Evolutionary conservation across 805 yeast species (phyloP), one percentile per base, ranked within the genome.

Genomic region (Spathaspora sp.): DNA sequence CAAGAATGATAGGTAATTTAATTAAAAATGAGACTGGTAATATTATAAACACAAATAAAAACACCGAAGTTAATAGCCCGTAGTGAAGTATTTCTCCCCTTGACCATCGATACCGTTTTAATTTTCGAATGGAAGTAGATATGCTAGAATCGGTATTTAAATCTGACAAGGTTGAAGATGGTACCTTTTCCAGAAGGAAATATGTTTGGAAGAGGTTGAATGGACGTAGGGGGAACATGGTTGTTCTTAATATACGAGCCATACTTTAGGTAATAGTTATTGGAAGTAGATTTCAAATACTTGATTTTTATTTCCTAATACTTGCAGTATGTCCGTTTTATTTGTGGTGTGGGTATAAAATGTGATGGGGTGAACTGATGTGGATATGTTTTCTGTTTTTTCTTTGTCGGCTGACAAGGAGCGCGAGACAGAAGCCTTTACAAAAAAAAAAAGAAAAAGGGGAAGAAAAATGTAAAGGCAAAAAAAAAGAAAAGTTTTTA

Each of bases 1-100:
- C 70, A 20, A 78, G 58, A 12, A 69, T 59, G 10, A 77, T 76
- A 46, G 73, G 72, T 42, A 68, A 64, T 52, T 71, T 69, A 52
- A 69, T 50, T 2, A 83, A 32, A 55, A 83, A 65, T 10, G 77
- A 66, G 0, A 83, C 80, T 9, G 89, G 88, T 55, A 81, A 75
- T 50, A 84, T 72, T 52, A 79, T 61, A 49, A 83, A 79, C 10
- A 85, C 88, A 63, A 82, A 80, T 38, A 78, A 55, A 62, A 85
- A 74, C 55, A 89, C 77, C 55, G 74, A 62, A 42, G 79, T 55
- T 55, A 82, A 59, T 58, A 83, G 72, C 35, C 77, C 69, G 70
- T 78, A 75, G 78, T 79, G 81, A 48, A 70, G 60, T 53, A 80
- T 62, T 56, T 89, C 96, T 35, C 69, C 65, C 11, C 59, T 54